phyloP scores from a whole-genome alignment of 1,284 basidiomycete species.

The Cutaneotrichosporon dermatis region DNA sequence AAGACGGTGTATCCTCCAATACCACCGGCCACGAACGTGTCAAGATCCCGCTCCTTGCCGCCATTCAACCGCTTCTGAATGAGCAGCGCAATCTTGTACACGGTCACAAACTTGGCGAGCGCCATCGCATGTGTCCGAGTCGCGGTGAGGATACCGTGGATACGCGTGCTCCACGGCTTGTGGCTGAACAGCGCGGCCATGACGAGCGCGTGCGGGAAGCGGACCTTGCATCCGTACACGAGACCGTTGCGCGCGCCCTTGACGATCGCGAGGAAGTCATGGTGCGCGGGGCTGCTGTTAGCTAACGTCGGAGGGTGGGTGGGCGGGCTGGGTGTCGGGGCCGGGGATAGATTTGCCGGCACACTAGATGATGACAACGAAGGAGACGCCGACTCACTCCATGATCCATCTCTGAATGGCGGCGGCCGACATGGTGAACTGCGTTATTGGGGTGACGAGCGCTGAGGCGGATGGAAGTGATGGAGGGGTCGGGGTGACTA shows the following conservation, averaged over 20 bases:
- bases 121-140: conserved; percentile 66
- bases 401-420: conserved; percentile 20
- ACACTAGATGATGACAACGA: too few species aligned
- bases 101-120: conserved; percentile 84
- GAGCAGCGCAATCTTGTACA: conserved; percentile 85
- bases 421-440: conserved; percentile 11
- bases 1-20: conserved; percentile 91
- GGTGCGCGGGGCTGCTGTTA: conserved; percentile 61
- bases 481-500: background rate
- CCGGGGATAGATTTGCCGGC: too few species aligned
- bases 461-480: background rate
- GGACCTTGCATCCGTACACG: conserved; percentile 80
- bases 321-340: too few species aligned
- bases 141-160: conserved; percentile 68
- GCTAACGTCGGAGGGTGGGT: background rate
- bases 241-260: conserved; percentile 95
- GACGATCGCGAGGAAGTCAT: conserved; percentile 83
- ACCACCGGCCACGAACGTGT: conserved; percentile 90
- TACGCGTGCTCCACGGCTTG: conserved; percentile 59
- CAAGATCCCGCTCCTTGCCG: conserved; percentile 71
- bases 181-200: conserved; percentile 95
- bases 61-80: conserved; percentile 73
- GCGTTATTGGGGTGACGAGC: background rate
- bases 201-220: conserved; percentile 94
- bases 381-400: conserved; percentile 9